Base-by-base conservation (phyloP, 495 filamentous ascomycete genomes). In the Penicillium cosmopolitanum region DNA sequence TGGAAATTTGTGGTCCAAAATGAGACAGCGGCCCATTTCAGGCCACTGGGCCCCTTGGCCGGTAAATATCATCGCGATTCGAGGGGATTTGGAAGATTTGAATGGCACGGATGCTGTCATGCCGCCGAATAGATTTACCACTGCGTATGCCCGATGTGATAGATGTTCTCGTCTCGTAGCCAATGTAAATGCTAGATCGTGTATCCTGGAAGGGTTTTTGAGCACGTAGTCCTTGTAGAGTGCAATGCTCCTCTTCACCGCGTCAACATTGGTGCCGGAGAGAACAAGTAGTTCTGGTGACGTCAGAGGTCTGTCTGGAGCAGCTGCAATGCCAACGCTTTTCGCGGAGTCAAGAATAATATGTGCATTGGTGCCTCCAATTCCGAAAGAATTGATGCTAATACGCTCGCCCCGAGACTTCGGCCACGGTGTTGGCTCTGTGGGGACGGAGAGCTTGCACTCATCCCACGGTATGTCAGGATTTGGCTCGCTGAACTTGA, bases 31-130 rank as follows among this genome's bases (percentile, higher is more conserved):
- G 10, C 75, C 79, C 77, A 80, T 80, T 23, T 42, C 47, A 16
- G 38, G 33, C 64, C 62, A 89, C 51, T 87, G 83, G 1, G 85
- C 82, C 12, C 87, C 87, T 64, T 90, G 87, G 21, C 87, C 88
- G 9, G 87, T 89, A 65, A 90, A 91, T 33, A 84, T 72, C 61
- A 91, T 87, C 0, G 80, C 84, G 10, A 88, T 71, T 59, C 74
- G 80, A 67, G 66, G 81, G 0, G 58, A 28, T 21, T 58, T 66
- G 25, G 16, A 18, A 5, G 19, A 11, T 48, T 40, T 52, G 40
- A 35, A 23, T 13, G 28, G 23, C 16, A 48, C 42, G 11, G 55
- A 60, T 2, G 38, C 13, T 21, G 33, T 23, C 4, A 38, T 1
- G 34, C 35, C 51, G 11, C 12, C 12, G 13, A 25, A 36, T 12